These are phyloP conservation scores for Magnolia kwangsiensis DNA, from an alignment of 164 flowering plant genomes.

Conservation along the genomic window DNA sequence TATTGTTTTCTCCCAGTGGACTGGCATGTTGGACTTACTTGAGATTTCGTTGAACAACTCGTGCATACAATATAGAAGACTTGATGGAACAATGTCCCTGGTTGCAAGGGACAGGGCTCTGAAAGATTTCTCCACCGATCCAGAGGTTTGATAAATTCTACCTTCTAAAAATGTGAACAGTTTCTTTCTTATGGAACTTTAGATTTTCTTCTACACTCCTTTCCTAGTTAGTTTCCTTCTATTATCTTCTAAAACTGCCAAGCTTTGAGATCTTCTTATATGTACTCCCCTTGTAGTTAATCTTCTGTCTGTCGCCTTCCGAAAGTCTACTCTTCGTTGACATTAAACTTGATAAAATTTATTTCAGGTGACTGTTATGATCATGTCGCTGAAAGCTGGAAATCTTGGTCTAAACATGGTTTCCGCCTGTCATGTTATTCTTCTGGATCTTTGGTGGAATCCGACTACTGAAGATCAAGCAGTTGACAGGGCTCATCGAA, in stretches of 20 bases:
- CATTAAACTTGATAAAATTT: neutral
- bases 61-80: constrained; percentile 56
- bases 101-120: constrained; percentile 75
- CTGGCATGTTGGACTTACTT: constrained; percentile 81
- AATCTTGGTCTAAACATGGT: constrained; percentile 96
- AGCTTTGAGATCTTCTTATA: neutral
- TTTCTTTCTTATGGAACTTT: neutral
- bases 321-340: neutral
- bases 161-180: neutral
- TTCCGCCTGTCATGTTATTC: constrained; percentile 90
- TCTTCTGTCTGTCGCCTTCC: neutral
- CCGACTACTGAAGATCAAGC: constrained; percentile 99
- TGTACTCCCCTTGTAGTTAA: neutral
- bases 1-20: constrained; percentile 96
- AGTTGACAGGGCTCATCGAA: constrained; percentile 92
- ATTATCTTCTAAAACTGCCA: neutral
- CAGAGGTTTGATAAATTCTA: constrained; percentile 57
- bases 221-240: neutral
- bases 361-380: constrained; percentile 84
- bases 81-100: constrained; percentile 90
- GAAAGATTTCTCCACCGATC: constrained; percentile 72
- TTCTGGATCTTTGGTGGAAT: constrained; percentile 99
- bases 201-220: neutral
- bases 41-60: constrained; percentile 55
- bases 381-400: constrained; percentile 97